Evolutionary conservation across 2,329 filamentous ascomycete genomes (phyloP), one percentile per base, ranked within the genome.

Genomic region (Colletotrichum brevisporum): DNA sequence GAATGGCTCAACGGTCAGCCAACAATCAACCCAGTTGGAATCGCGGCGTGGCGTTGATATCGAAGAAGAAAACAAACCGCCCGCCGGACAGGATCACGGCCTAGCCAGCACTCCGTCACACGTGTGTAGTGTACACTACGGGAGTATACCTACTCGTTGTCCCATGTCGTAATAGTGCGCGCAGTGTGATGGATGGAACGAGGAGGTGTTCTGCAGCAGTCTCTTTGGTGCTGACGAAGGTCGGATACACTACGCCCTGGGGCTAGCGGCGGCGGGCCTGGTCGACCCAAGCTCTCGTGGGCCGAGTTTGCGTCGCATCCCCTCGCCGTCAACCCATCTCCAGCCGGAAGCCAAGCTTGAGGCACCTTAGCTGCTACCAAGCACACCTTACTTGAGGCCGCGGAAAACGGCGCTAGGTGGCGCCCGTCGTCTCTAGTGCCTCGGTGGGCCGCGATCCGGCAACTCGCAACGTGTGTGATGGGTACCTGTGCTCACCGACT

Each of bases 281-380:
- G 55, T 26, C 36, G 62, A 67, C 45, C 54, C 63, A 61, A 67
- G 62, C 55, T 66, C 56, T 63, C 55, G 67, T 52, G 62, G 51
- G 62, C 62, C 67, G 51, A 61, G 55, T 67, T 59, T 66, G 55
- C 61, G 43, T 69, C 66, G 63, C 62, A 69, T 69, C 62, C 67
- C 43, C 67, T 55, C 67, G 60, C 67, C 62, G 45, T 67, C 67
- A 67, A 61, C 67, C 39, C 67, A 67, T 69, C 67, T 69, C 56
- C 21, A 45, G n/a, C 55, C 52, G 67, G 67, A 56, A 69, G 67
- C 67, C 67, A 69, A 69, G 63, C 57, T 61, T 39, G 56, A 61
- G 51, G 56, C 39, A 69, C 55, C 62, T 69, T 61, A 57, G 67
- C 62, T 69, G 67, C 63, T 60, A 69, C 67, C 51, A 18, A 67